Evolutionary conservation across 192 early-diverging fungal species (phyloP).

Genomic region (Chytriomyces sp.): DNA sequence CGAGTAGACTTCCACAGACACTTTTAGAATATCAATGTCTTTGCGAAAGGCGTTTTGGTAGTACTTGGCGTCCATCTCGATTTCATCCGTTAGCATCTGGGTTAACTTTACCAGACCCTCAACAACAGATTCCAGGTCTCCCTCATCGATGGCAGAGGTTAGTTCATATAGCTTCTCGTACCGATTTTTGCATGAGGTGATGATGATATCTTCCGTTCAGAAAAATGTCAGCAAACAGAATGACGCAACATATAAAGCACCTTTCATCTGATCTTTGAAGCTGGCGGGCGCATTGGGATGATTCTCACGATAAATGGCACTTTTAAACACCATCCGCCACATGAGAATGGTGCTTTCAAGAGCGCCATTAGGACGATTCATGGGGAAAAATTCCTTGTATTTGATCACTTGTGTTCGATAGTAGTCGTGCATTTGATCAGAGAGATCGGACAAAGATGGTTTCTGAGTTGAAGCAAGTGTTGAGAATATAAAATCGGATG

Average conservation of each 20-base stretch:
- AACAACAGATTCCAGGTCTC: conserved; percentile 49
- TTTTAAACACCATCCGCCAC: conserved; percentile 56
- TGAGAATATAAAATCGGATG: conserved; percentile 4
- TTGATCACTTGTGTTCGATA: conserved; percentile 52
- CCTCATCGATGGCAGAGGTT: conserved; percentile 51
- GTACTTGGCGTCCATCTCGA: conserved; percentile 56
- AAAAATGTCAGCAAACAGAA: neutral
- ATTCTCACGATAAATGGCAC: conserved; percentile 44
- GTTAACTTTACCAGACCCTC: conserved; percentile 53
- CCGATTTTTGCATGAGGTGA: conserved; percentile 23
- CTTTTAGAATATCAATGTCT: conserved; percentile 54
- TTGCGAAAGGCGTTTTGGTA: conserved; percentile 49
- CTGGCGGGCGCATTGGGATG: conserved; percentile 46
- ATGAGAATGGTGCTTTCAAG: conserved; percentile 55
- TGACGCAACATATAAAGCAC: neutral
- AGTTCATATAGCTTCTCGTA: conserved; percentile 54
- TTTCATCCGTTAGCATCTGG: conserved; percentile 55
- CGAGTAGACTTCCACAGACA: conserved; percentile 52
- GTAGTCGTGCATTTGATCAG: conserved; percentile 53
- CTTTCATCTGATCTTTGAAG: conserved; percentile 44
- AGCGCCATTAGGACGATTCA: conserved; percentile 51
- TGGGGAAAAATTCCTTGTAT: conserved; percentile 61
- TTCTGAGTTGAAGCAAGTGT: conserved; percentile 14
- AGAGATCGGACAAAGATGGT: conserved; percentile 42
- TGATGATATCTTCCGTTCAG: neutral